Evolutionary conservation across 495 filamentous ascomycete genomes (phyloP).

Genomic region (Aspergillus bertholletiae): DNA sequence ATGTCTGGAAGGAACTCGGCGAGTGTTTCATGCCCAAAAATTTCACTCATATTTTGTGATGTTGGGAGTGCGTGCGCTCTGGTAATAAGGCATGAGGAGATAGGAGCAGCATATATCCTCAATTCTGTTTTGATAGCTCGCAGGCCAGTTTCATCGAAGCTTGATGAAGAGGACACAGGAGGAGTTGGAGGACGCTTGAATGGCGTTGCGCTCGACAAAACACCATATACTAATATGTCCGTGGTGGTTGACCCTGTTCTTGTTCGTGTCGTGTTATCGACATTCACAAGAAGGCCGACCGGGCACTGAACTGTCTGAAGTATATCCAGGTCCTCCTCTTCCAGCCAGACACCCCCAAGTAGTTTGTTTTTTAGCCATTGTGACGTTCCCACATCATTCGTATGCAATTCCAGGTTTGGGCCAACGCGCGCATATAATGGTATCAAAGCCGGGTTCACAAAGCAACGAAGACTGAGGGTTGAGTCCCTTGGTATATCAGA

Average conservation of each 20-base stretch:
- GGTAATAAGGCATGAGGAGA: conserved; percentile 30
- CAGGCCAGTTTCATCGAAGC: conserved; percentile 12
- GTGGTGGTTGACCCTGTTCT: conserved; percentile 32
- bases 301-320: conserved; percentile 38
- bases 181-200: conserved; percentile 43
- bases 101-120: conserved; percentile 39
- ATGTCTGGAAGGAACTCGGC: conserved; percentile 41
- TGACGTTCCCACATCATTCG: conserved; percentile 29
- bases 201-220: conserved; percentile 28
- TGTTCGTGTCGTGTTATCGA: conserved; percentile 18
- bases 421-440: conserved; percentile 49
- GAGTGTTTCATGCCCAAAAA: conserved; percentile 16
- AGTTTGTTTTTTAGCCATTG: conserved; percentile 42
- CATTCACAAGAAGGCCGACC: conserved; percentile 36
- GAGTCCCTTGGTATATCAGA: conserved; percentile 35
- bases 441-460: conserved; percentile 45
- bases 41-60: conserved; percentile 20
- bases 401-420: conserved; percentile 47
- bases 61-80: conserved; percentile 34
- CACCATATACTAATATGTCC: conserved; percentile 55
- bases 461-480: conserved; percentile 36
- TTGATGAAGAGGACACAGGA: conserved; percentile 41
- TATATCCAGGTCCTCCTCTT: conserved; percentile 29
- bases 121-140: conserved; percentile 22
- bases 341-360: conserved; percentile 31